Evolutionary conservation across 139 green algal genomes (phyloP).

Genomic region (Chlorella sp.): DNA sequence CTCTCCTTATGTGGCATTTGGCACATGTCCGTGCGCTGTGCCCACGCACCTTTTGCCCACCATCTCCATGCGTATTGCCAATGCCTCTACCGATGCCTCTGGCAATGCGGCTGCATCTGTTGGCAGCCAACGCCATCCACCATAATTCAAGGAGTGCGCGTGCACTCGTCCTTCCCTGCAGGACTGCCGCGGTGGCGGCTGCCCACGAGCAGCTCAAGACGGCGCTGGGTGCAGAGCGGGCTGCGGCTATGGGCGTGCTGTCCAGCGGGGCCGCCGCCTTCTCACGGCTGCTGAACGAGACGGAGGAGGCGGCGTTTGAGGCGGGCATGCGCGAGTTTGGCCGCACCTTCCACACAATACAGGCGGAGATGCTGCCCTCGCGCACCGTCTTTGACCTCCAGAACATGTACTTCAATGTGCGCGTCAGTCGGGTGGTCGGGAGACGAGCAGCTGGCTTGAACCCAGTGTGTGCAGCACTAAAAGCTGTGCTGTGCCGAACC

Average conservation of each 20-base stretch:
- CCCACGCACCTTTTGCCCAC: too few relatives aligned
- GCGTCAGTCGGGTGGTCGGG: too few relatives aligned
- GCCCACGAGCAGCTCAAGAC: constrained; percentile 1
- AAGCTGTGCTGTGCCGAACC: too few relatives aligned
- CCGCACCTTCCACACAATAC: constrained; percentile 38
- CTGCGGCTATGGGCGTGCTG: constrained; percentile 20
- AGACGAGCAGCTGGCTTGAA: too few relatives aligned
- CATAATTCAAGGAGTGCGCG: too few relatives aligned
- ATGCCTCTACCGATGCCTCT: too few relatives aligned
- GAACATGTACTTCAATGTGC: constrained; percentile 41
- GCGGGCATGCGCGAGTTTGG: constrained; percentile 39
- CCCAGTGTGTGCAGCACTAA: too few relatives aligned
- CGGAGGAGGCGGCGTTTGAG: constrained; percentile 32
- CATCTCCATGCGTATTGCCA: neutral
- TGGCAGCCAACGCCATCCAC: too few relatives aligned
- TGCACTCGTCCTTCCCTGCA: too few relatives aligned
- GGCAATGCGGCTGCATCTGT: too few relatives aligned
- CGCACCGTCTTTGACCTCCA: constrained; percentile 23
- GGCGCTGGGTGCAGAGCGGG: neutral
- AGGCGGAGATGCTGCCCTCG: constrained; percentile 16
- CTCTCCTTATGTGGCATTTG: too few relatives aligned
- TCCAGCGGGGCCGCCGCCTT: constrained; percentile 27
- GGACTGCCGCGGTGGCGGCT: neutral
- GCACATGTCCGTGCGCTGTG: too few relatives aligned
- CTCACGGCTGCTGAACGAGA: neutral